Conservation (phyloP, 2,329 filamentous ascomycete genomes). For the Aspergillus calidoustus region DNA sequence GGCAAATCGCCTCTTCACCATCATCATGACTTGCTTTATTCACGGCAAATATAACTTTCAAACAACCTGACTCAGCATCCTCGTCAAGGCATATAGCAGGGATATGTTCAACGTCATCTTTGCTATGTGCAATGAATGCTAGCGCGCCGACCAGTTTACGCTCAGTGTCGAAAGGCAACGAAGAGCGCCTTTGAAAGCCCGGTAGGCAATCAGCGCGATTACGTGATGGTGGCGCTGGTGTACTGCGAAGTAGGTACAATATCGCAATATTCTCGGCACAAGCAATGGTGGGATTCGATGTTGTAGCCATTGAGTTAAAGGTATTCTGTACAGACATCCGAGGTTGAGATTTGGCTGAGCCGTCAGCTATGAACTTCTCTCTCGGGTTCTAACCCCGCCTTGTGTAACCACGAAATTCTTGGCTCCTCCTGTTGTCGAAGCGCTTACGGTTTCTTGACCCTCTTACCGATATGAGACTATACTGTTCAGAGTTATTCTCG, state of each 20-base stretch:
- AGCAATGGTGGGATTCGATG: background rate
- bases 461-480: too few relatives aligned
- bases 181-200: background rate
- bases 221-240: slow-evolving; percentile 6
- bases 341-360: background rate
- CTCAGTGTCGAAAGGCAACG: slow-evolving; percentile 40
- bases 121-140: slow-evolving; percentile 40
- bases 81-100: slow-evolving; percentile 43
- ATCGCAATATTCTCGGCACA: slow-evolving; percentile 10
- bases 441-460: background rate
- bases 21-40: slow-evolving; percentile 8
- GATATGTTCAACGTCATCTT: slow-evolving; percentile 36
- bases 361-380: background rate
- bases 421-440: slow-evolving; percentile 1
- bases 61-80: slow-evolving; percentile 3
- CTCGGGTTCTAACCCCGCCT: background rate
- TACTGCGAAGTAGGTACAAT: slow-evolving; percentile 1
- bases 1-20: slow-evolving; percentile 1
- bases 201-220: background rate
- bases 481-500: too few relatives aligned
- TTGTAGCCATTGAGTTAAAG: background rate
- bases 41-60: slow-evolving; percentile 9
- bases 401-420: slow-evolving; percentile 4
- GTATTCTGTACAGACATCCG: background rate
- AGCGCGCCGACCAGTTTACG: slow-evolving; percentile 34